These are phyloP conservation scores for Solanum habrochaites DNA, from an alignment of 257 asterid species.

Conservation along the genomic window DNA sequence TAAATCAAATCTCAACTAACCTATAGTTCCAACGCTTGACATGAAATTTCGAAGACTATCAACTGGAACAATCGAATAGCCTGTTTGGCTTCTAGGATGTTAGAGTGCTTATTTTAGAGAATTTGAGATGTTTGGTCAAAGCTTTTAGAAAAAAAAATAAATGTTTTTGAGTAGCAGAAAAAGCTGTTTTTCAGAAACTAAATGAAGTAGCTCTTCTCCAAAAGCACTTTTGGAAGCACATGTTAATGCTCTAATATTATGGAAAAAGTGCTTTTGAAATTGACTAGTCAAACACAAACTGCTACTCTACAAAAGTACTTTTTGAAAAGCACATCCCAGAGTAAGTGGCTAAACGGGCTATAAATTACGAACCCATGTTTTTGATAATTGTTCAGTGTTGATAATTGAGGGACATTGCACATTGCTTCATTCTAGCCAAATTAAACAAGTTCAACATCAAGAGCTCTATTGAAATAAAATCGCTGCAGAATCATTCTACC, in stretches of 20 bases:
- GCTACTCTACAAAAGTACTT: neutral
- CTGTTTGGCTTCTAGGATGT: neutral
- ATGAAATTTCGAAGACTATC: neutral
- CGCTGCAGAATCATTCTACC: constrained; percentile 19
- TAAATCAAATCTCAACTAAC: neutral
- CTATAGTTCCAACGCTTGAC: neutral
- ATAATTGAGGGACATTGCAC: neutral
- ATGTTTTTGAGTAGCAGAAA: neutral
- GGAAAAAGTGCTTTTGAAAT: neutral
- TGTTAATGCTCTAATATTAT: neutral
- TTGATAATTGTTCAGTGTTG: neutral
- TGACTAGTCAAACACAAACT: neutral
- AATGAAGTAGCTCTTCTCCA: neutral
- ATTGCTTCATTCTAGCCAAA: neutral
- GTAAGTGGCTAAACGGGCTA: neutral
- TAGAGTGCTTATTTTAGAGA: neutral
- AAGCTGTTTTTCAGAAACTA: neutral
- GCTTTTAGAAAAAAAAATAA: neutral
- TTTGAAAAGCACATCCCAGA: neutral
- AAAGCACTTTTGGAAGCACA: neutral
- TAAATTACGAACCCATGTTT: neutral
- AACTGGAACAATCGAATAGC: neutral
- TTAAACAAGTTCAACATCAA: neutral
- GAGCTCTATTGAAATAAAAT: neutral
- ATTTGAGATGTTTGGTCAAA: neutral